Evolutionary conservation across 306 rosid species (phyloP).

Genomic region (Cyamopsis tetragonoloba): DNA sequence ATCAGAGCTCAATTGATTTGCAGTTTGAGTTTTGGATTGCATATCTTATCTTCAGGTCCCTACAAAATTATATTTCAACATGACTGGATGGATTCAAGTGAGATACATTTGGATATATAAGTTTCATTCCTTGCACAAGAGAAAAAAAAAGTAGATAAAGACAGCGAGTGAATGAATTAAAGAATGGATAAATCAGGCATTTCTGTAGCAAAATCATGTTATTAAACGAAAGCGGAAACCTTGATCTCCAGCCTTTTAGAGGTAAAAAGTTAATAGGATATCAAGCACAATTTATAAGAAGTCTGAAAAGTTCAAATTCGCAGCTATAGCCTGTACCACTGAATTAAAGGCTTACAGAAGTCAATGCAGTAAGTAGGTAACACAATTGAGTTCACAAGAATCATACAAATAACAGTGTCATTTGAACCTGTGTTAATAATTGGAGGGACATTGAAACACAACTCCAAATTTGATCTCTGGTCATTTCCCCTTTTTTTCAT

Average conservation of each 20-base stretch:
- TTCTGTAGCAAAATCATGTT: slow-evolving; percentile 1
- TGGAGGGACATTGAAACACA: neutral
- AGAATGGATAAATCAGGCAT: neutral
- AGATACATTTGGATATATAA: neutral
- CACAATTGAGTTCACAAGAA: neutral
- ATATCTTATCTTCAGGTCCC: slow-evolving; percentile 53
- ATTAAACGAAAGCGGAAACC: neutral
- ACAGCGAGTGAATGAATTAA: neutral
- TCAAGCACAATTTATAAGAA: neutral
- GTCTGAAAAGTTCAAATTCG: neutral
- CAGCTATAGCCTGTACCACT: neutral
- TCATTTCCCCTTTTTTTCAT: neutral
- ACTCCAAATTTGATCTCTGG: neutral
- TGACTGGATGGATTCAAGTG: too few relatives aligned
- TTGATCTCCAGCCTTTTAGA: neutral
- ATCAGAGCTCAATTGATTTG: slow-evolving; percentile 39
- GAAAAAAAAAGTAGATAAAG: neutral
- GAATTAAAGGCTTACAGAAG: neutral
- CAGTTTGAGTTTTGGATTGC: slow-evolving; percentile 61
- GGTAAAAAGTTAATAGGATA: neutral
- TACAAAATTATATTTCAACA: neutral
- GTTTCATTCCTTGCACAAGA: neutral
- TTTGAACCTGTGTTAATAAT: neutral
- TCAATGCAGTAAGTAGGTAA: neutral
- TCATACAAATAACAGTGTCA: neutral